Base-by-base conservation (phyloP, 1,284 basidiomycete species). In the Megacollybia platyphylla region DNA sequence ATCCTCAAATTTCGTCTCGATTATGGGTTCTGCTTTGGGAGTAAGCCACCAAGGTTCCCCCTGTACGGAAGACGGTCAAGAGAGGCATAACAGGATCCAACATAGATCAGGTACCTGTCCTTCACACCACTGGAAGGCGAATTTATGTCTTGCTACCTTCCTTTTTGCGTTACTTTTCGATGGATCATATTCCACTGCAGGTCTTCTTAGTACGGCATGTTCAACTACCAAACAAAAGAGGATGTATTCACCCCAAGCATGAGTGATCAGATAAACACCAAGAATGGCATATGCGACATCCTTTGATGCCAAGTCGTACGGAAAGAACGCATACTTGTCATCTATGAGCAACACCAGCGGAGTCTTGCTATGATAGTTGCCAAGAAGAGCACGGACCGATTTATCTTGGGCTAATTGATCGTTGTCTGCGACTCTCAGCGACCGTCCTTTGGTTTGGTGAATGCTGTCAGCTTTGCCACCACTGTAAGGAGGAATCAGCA, bases 41-140 rank as follows among this genome's bases (percentile, higher is more conserved):
- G 49, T 11, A 30, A 51, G 46, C 76, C 76, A 79, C 77, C 76
- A 79, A 7, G 77, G 70, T 18, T 53, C 49, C 9, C 60, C 66
- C 66, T 67, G 42, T 18, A 28, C 17, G 20, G 20, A 24, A 24
- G 20, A 24, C 20, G 20, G 20, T 38, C 36, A 20, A 29, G 31
- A 52, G 57, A 57, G 20, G 20, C 5, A 24, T 24, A 24, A 24
- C 20, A 24, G 20, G 20, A 24, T 24, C 20, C 20, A 34, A 34
- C 15, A 15, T 34, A 11, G 31, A 47, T 54, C 63, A 40, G 60
- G 49, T 29, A 71, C 79, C 59, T 87, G 83, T 39, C 67, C 69
- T 47, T 77, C 70, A 48, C 79, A 83, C 81, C 83, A 87, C 48
- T 80, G 77, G 50, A 87, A 87, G 5, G 78, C 75, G 51, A 87